phyloP scores from a whole-genome alignment of 306 rosid species.

The Glycine soja region DNA sequence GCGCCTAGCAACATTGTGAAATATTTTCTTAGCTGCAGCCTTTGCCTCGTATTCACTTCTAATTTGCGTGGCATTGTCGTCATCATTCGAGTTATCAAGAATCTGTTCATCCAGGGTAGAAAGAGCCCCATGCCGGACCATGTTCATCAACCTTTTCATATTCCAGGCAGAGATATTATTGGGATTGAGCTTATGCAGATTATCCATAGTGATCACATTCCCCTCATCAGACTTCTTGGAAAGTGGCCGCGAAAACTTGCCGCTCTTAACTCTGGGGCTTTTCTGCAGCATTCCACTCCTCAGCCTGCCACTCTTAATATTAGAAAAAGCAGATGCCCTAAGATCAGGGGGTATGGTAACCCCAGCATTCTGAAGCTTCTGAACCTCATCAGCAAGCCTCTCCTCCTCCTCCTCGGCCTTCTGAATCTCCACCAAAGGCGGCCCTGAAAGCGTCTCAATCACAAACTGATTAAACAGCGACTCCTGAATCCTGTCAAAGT shows the following conservation, averaged over 20 bases:
- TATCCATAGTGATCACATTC: slow-evolving; percentile 74
- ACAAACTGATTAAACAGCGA: slow-evolving; percentile 80
- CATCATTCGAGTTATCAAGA: slow-evolving; percentile 53
- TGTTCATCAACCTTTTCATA: slow-evolving; percentile 87
- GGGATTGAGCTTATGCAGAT: slow-evolving; percentile 73
- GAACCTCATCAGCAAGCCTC: slow-evolving; percentile 73
- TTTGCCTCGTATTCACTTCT: slow-evolving; percentile 81
- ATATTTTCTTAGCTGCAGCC: slow-evolving; percentile 84
- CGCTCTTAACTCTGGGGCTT: slow-evolving; percentile 53
- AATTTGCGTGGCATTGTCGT: slow-evolving; percentile 65
- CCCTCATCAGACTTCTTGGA: slow-evolving; percentile 64
- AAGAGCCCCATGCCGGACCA: slow-evolving; percentile 72
- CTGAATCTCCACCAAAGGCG: slow-evolving; percentile 65
- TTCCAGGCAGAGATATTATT: slow-evolving; percentile 93
- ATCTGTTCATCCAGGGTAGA: slow-evolving; percentile 77
- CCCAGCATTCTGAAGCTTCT: slow-evolving; percentile 89
- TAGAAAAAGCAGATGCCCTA: slow-evolving; percentile 55
- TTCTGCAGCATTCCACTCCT: slow-evolving; percentile 55
- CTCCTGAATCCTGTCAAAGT: slow-evolving; percentile 89
- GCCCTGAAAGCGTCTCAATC: slow-evolving; percentile 84
- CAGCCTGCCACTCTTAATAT: slow-evolving; percentile 54
- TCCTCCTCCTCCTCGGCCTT: slow-evolving; percentile 77
- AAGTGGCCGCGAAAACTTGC: slow-evolving; percentile 49
- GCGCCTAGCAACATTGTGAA: slow-evolving; percentile 78
- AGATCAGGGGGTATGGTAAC: slow-evolving; percentile 76